Evolutionary conservation across 371 early-diverging fungal species (phyloP).

Genomic region (Mucor irregularis): DNA sequence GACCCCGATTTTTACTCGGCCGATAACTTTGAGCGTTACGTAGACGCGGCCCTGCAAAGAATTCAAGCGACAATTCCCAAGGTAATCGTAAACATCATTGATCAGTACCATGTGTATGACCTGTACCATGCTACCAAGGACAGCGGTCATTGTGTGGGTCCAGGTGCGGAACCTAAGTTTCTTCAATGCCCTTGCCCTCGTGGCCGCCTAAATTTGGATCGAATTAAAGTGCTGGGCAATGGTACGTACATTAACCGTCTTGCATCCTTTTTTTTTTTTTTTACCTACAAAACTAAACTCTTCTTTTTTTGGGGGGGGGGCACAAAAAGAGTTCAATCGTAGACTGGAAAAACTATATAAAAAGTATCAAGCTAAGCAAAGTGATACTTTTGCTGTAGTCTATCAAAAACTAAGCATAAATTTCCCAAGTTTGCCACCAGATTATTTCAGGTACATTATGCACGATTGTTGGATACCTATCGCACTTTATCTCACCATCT

Average conservation of each 20-base stretch:
- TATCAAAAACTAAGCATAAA: conserved; percentile 21
- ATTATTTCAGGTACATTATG: conserved; percentile 20
- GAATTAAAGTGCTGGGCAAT: too few species aligned
- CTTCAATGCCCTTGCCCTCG: too few species aligned
- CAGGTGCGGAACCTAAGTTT: conserved; percentile 21
- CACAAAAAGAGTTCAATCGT: too few species aligned
- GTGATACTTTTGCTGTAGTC: conserved; percentile 21
- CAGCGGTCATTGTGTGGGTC: conserved; percentile 2
- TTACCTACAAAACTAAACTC: conserved; percentile 10
- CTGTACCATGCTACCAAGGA: conserved; percentile 12
- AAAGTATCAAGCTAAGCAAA: conserved; percentile 18
- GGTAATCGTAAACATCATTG: conserved; percentile 24
- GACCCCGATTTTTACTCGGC: conserved; percentile 8
- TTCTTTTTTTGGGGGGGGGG: too few species aligned
- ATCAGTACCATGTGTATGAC: conserved; percentile 22
- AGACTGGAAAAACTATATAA: too few species aligned
- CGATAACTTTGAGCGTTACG: conserved; percentile 18
- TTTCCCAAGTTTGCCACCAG: conserved; percentile 20
- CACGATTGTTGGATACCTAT: too few species aligned
- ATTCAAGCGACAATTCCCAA: conserved; percentile 20
- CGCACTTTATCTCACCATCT: too few species aligned
- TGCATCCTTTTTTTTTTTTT: too few species aligned
- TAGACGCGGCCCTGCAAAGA: conserved; percentile 19
- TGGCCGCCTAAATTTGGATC: too few species aligned
- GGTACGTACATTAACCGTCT: too few species aligned